Conservation (phyloP, 805 yeast species). For the Barnettozyma pratensis region DNA sequence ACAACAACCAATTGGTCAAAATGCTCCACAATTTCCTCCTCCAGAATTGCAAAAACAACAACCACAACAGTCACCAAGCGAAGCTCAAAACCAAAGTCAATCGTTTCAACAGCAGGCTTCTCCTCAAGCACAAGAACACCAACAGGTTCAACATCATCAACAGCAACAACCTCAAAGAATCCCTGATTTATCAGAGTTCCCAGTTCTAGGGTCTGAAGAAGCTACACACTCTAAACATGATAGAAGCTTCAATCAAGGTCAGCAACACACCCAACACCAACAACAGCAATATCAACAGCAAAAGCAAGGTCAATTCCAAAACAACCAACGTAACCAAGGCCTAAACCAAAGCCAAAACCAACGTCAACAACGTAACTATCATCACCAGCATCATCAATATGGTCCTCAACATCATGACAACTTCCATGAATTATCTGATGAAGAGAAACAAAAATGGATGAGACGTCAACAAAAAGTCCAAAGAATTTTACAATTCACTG, state of each 20-base stretch:
- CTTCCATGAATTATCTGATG: slow-evolving; percentile 50
- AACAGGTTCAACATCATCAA: slow-evolving; percentile 11
- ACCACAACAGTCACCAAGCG: slow-evolving; percentile 25
- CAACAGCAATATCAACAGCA: slow-evolving; percentile 6
- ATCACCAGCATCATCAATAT: slow-evolving; percentile 24
- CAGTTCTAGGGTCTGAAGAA: slow-evolving; percentile 47
- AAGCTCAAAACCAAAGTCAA: slow-evolving; percentile 10
- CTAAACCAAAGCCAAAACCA: slow-evolving; percentile 15
- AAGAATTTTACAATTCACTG: slow-evolving; percentile 75
- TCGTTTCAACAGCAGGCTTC: slow-evolving; percentile 13
- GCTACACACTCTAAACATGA: slow-evolving; percentile 16
- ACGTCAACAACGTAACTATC: slow-evolving; percentile 16
- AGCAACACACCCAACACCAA: not conserved
- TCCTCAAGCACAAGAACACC: slow-evolving; percentile 13
- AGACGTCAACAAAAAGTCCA: slow-evolving; percentile 71
- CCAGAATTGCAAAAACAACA: slow-evolving; percentile 19
- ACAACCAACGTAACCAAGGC: slow-evolving; percentile 11
- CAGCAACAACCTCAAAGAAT: slow-evolving; percentile 22
- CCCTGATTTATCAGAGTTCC: slow-evolving; percentile 43
- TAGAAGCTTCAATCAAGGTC: slow-evolving; percentile 15
- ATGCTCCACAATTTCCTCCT: slow-evolving; percentile 11
- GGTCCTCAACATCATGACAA: slow-evolving; percentile 26
- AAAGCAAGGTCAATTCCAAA: slow-evolving; percentile 18
- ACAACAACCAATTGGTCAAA: slow-evolving; percentile 12
- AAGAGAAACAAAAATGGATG: slow-evolving; percentile 63